Base-by-base conservation (phyloP, 2,329 filamentous ascomycete species). In the Ophiostoma triangulosporum region DNA sequence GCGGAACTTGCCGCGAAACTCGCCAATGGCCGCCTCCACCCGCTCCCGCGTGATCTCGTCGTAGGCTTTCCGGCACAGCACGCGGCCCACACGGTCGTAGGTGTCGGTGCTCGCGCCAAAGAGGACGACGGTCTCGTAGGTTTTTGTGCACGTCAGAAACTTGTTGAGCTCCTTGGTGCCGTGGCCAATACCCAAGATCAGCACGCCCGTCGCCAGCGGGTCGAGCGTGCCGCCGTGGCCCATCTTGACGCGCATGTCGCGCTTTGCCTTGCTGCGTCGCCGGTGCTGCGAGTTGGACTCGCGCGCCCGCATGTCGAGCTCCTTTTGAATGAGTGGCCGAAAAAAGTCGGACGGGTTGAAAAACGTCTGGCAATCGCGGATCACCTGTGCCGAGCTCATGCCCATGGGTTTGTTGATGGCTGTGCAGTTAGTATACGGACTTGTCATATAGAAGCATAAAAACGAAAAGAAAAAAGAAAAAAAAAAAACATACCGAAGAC, bases 191-290 rank as follows among this genome's bases (percentile, higher is more conserved):
- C 91, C 93, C 6, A 93, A 75, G 58, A 97, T 89, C 50, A 98
- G 77, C 24, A 98, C 87, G 46, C 93, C 93, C 1, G 90, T 95
- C 8, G 93, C 93, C 62, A 96, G 77, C 26, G 93, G 93, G 64
- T 98, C 93, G 17, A 98, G 77, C 1, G 93, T 98, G 43, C 93
- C 93, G 57, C 93, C 93, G 70, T 98, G 93, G 32, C 93, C 93
- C 63, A 97, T 86, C 73, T 97, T 98, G 61, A 97, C 84, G 57
- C 87, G 80, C 5, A 83, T 66, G 1, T 76, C 72, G 60, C 76
- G 76, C 65, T 80, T 78, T 58, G 75, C 73, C 48, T 69, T 70
- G 58, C 71, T 70, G 57, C 81, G 76, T 56, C 83, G 77, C 60
- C 76, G 74, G 64, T 84, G 79, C 55, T 73, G 71, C 55, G 75